Conservation (phyloP, 1,284 basidiomycete genomes). For the Cryptococcus maquisensis region DNA sequence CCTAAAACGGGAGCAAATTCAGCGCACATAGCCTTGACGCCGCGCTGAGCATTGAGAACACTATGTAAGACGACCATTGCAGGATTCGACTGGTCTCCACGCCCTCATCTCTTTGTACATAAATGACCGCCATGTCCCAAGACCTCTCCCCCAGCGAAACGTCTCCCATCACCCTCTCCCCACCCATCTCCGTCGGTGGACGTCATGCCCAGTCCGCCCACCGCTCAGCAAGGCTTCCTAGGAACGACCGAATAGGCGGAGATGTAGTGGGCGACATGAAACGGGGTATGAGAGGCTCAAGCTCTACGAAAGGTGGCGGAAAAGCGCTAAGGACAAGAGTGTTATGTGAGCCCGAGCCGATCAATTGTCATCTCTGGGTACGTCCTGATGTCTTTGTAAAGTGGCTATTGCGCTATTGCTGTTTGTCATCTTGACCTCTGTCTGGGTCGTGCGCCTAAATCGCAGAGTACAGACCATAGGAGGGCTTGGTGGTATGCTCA, state of each 20-base stretch:
- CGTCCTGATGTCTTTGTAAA: neutral
- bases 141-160: too few relatives aligned
- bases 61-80: too few relatives aligned
- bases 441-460: slow-evolving; percentile 19
- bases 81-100: too few relatives aligned
- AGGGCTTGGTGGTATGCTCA: slow-evolving; percentile 5
- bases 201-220: neutral
- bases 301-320: neutral
- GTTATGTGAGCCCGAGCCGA: slow-evolving; percentile 10
- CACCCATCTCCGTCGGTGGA: neutral
- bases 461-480: slow-evolving; percentile 2
- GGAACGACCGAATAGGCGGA: slow-evolving; percentile 21
- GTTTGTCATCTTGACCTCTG: slow-evolving; percentile 16
- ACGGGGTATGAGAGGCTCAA: slow-evolving; percentile 8
- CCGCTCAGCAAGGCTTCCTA: neutral
- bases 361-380: neutral
- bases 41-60: too few relatives aligned
- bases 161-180: neutral
- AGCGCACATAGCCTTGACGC: too few relatives aligned
- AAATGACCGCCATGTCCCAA: too few relatives aligned
- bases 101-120: too few relatives aligned
- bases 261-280: slow-evolving; percentile 36
- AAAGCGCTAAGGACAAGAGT: slow-evolving; percentile 2
- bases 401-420: slow-evolving; percentile 18
- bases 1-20: too few relatives aligned